A percentile compares a stretch with the other conserved stretches of the same genome.
These are phyloP conservation scores for Botryosphaeria dothidea DNA, from an alignment of 2,329 filamentous ascomycete genomes.

Conservation along the genomic window DNA sequence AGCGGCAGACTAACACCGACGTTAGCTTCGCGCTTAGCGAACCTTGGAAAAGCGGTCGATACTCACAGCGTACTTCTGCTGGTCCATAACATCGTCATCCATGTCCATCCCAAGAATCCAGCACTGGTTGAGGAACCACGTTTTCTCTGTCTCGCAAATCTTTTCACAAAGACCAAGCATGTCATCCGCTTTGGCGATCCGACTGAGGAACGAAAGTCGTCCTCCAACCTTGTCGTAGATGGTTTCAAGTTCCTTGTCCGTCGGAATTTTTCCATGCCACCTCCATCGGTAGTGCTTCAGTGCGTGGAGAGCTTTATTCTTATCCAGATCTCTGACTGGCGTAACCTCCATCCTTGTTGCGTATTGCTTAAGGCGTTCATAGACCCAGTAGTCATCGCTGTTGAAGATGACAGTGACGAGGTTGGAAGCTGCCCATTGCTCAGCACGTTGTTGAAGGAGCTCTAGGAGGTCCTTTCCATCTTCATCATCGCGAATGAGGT, in stretches of 20 bases:
- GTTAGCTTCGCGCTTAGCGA: not conserved
- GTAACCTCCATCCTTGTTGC: constrained; percentile 95
- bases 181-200: constrained; percentile 81
- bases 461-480: constrained; percentile 93
- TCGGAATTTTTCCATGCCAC: constrained; percentile 67
- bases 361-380: constrained; percentile 88
- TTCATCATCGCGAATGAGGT: constrained; percentile 87
- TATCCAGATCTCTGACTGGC: constrained; percentile 79
- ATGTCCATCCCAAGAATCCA: constrained; percentile 74
- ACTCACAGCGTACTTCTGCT: constrained; percentile 90
- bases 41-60: not conserved
- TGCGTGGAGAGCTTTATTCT: constrained; percentile 73
- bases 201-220: constrained; percentile 81
- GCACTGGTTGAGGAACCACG: constrained; percentile 76
- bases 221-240: constrained; percentile 89
- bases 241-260: constrained; percentile 62
- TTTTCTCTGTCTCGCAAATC: constrained; percentile 71
- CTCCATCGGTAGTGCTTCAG: constrained; percentile 77
- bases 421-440: constrained; percentile 92
- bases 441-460: constrained; percentile 90
- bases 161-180: constrained; percentile 77
- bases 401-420: constrained; percentile 93
- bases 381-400: constrained; percentile 98
- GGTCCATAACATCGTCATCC: constrained; percentile 98
- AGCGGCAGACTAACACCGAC: constrained; percentile 66